A percentile compares a stretch with the other conserved stretches of the same genome.
These are phyloP conservation scores for Luzula sylvatica DNA, from an alignment of 176 grass and related monocot species.

Conservation along the genomic window DNA sequence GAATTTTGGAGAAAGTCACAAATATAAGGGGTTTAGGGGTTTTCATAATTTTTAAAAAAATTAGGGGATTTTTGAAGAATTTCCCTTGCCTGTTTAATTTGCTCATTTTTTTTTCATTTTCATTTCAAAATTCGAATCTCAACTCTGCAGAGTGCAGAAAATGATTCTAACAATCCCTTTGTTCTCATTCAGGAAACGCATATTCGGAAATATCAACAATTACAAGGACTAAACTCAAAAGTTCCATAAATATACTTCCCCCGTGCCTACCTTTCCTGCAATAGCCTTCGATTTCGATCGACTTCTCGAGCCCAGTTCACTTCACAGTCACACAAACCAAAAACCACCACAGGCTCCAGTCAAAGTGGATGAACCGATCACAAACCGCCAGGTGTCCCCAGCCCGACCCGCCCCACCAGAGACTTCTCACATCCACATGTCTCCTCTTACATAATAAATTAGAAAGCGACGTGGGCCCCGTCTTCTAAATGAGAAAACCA, in stretches of 20 bases:
- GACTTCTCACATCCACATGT: slow-evolving; percentile 44
- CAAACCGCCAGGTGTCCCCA: slow-evolving; percentile 34
- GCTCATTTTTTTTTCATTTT: too few species aligned
- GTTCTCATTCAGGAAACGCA: slow-evolving; percentile 30
- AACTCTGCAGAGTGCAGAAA: too few species aligned
- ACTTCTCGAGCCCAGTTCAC: slow-evolving; percentile 41
- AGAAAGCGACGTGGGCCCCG: slow-evolving; percentile 66
- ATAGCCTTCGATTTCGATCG: slow-evolving; percentile 51
- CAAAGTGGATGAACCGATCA: slow-evolving; percentile 23
- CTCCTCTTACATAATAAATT: slow-evolving; percentile 80
- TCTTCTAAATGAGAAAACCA: slow-evolving; percentile 30
- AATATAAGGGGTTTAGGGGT: too few species aligned
- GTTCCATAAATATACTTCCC: neutral
- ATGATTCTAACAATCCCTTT: neutral
- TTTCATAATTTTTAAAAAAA: too few species aligned
- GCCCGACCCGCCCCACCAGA: slow-evolving; percentile 57
- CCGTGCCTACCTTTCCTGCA: slow-evolving; percentile 59
- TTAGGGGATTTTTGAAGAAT: too few species aligned
- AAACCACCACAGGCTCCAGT: slow-evolving; percentile 18
- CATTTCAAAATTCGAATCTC: too few species aligned
- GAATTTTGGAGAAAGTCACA: too few species aligned
- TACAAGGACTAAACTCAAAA: neutral
- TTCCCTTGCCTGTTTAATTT: too few species aligned
- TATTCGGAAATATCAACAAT: slow-evolving; percentile 15
- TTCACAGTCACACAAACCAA: too few species aligned